Base-by-base conservation (phyloP, 495 filamentous ascomycete species). In the Penicillium dipodomyicola region DNA sequence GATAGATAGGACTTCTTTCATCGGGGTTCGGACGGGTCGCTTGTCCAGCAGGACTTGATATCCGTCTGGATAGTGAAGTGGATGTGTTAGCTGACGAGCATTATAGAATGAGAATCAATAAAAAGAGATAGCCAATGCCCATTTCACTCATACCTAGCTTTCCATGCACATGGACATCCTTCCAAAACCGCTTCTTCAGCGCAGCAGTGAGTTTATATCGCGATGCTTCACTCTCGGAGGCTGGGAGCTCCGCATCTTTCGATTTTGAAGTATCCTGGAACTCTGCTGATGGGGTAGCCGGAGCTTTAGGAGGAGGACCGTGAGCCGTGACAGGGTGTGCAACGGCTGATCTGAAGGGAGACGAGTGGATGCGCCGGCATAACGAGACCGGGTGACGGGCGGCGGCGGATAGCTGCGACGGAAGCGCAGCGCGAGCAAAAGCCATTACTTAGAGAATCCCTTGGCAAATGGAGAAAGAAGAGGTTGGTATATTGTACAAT, bases 251-350 rank as follows among this genome's bases (percentile, higher is more conserved):
- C 0, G 79, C 78, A 50, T 84, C 57, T 45, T 83, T 80, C n/a
- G 82, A 67, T 51, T 77, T 78, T 47, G 84, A 58, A 25, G 81
- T 67, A 41, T 80, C 70, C 57, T 70, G 62, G 67, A 81, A 78
- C 65, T 80, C 35, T 39, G 29, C 72, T 65, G 82, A 72, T 4
- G 79, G 67, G 10, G 90, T 83, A 14, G 78, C 68, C 1, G 92
- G 92, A 9, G 88, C 82, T 59, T 84, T 79, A 1, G 93, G 93
- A 4, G 93, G 93, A 42, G 93, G 93, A 5, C 90, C 93, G 51
- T 90, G 85, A 22, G 89, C 85, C 39, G 89, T 90, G 51, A 90
- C 80, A 30, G 91, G 85, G 19, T 87, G 77, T 19, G 84, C 79
- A 47, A 77, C 80, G 14, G 87, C 87, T 25, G 71, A 67, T 49